phyloP scores from a whole-genome alignment of 257 asterid species.

The Nicotiana knightiana region DNA sequence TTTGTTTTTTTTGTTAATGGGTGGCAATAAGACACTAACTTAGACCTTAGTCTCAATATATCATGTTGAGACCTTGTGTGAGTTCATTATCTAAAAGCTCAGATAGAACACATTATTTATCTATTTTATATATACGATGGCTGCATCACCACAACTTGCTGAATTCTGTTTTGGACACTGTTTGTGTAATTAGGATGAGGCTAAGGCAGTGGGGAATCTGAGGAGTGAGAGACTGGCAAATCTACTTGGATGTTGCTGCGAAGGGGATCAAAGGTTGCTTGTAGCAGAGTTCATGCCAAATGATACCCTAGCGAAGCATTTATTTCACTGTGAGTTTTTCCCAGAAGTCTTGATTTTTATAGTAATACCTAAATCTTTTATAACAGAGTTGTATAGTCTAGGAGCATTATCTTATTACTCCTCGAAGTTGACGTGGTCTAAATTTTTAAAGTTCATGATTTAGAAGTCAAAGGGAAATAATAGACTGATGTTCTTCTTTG shows the following conservation, averaged over 20 bases:
- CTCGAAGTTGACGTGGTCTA: background rate
- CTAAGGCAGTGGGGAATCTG: slow-evolving; percentile 37
- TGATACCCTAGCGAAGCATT: slow-evolving; percentile 45
- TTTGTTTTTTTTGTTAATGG: background rate
- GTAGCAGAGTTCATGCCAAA: slow-evolving; percentile 49
- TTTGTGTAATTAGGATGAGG: slow-evolving; percentile 31
- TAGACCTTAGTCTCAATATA: background rate
- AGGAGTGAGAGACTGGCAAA: slow-evolving; percentile 41
- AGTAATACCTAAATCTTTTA: background rate
- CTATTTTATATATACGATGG: too few species aligned
- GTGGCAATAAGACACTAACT: background rate
- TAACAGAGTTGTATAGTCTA: background rate
- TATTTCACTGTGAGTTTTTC: slow-evolving; percentile 42
- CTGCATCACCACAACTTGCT: background rate
- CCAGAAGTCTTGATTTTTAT: background rate
- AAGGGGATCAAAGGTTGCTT: slow-evolving; percentile 41
- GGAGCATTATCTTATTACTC: background rate
- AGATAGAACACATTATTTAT: background rate
- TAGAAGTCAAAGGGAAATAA: background rate
- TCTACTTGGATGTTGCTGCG: slow-evolving; percentile 41
- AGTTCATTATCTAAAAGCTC: background rate
- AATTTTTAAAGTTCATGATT: background rate
- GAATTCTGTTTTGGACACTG: background rate
- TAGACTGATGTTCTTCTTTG: background rate
- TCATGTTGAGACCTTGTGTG: background rate